Percentiles rank a stretch among this genome's conserved stretches.
Evolutionary conservation across 179 eudicot genomes (phyloP).

Genomic region (Spergularia azorica): DNA sequence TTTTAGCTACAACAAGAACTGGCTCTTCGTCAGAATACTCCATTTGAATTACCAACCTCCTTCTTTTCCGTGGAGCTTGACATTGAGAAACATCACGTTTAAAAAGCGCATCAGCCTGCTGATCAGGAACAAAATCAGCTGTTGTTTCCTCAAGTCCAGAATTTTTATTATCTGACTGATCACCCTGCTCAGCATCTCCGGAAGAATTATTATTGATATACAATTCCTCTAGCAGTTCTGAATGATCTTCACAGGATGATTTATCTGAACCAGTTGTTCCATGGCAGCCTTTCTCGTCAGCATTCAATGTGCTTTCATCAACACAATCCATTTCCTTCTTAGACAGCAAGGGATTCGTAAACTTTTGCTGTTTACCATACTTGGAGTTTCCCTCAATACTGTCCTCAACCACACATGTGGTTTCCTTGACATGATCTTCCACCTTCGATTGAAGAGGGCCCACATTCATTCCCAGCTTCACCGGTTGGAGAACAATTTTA

Average conservation of each 20-base stretch:
- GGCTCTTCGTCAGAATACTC: constrained; percentile 34
- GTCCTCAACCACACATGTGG: constrained; percentile 7
- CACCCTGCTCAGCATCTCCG: neutral
- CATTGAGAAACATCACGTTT: neutral
- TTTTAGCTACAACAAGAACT: neutral
- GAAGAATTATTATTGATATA: constrained; percentile 2
- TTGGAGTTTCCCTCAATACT: constrained; percentile 12
- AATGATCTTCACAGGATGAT: neutral
- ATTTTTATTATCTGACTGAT: neutral
- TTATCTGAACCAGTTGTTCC: neutral
- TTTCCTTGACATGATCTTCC: neutral
- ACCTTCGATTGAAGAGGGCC: neutral
- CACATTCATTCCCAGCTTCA: constrained; percentile 9
- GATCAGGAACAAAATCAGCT: neutral
- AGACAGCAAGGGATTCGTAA: neutral
- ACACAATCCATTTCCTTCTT: neutral
- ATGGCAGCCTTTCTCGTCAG: neutral
- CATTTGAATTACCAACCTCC: constrained; percentile 26
- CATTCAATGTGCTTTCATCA: neutral
- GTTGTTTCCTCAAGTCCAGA: constrained; percentile 6
- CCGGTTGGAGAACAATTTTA: constrained; percentile 3
- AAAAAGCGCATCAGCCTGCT: neutral
- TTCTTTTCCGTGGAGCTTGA: constrained; percentile 22
- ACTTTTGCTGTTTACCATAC: neutral
- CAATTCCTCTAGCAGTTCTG: neutral